Conservation (phyloP, 2,329 filamentous ascomycete genomes). For the Cercospora berteroae region DNA sequence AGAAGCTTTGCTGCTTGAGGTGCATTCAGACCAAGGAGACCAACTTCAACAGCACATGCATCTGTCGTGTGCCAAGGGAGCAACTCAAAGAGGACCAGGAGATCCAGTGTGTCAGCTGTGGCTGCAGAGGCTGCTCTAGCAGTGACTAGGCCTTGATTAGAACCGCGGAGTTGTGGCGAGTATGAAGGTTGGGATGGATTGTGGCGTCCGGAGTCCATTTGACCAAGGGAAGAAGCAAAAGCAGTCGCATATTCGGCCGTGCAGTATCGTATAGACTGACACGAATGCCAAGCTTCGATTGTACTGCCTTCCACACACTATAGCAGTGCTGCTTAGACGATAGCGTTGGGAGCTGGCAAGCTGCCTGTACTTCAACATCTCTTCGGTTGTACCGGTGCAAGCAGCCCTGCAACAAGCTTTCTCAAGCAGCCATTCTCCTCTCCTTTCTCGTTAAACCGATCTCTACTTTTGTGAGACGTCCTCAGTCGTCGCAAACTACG, state of each 20-base stretch:
- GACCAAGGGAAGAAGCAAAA: not conserved
- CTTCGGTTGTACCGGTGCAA: not conserved
- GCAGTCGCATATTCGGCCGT: not conserved
- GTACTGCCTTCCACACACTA: not conserved
- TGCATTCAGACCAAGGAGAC: slow-evolving; percentile 99
- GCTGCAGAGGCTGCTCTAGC: slow-evolving; percentile 85
- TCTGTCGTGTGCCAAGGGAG: slow-evolving; percentile 88
- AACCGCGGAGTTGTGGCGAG: not conserved
- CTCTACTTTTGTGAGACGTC: not conserved
- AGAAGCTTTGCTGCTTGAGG: slow-evolving; percentile 93
- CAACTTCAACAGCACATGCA: slow-evolving; percentile 96
- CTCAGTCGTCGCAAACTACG: not conserved
- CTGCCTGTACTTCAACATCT: not conserved
- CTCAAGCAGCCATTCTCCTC: not conserved
- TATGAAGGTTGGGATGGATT: not conserved
- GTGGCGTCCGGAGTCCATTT: slow-evolving; percentile 1
- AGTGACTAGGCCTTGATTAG: slow-evolving; percentile 58
- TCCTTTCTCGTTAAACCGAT: not conserved
- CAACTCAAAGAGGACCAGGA: slow-evolving; percentile 87
- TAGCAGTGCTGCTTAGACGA: not conserved
- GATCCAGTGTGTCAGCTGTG: slow-evolving; percentile 92
- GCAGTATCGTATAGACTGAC: not conserved
- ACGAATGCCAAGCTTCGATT: not conserved
- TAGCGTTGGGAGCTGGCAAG: not conserved
- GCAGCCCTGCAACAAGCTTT: not conserved